phyloP scores from a whole-genome alignment of 163 green algal genomes.

The Botryococcus braunii region DNA sequence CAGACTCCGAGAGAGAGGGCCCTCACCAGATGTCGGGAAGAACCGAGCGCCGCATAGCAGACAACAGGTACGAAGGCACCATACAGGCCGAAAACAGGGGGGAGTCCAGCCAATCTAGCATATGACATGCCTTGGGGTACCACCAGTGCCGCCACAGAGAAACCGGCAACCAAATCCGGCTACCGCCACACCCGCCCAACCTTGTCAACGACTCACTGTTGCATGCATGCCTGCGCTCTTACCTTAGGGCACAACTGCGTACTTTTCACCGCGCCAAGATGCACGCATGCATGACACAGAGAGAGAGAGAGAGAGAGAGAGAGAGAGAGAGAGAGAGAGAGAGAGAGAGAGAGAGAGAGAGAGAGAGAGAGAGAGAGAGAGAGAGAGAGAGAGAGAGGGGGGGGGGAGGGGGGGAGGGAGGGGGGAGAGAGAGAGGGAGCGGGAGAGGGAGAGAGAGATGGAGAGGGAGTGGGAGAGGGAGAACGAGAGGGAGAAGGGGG shows the following conservation, averaged over 20 bases:
- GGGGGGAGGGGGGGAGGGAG: no score
- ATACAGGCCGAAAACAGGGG: constrained; percentile 43
- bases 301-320: neutral
- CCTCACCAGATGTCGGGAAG: constrained; percentile 52
- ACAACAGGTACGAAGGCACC: constrained; percentile 59
- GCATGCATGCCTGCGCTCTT: no score
- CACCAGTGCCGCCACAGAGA: constrained; percentile 48
- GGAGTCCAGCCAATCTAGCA: constrained; percentile 47
- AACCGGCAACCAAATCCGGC: constrained; percentile 40
- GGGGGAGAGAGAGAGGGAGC: no score
- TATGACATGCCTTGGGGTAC: constrained; percentile 60
- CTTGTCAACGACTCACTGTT: neutral
- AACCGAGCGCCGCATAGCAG: constrained; percentile 63
- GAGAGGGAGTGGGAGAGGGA: no score
- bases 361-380: no score
- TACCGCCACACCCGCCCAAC: constrained; percentile 2
- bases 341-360: no score
- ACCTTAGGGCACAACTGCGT: no score
- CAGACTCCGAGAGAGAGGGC: neutral
- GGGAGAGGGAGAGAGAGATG: no score
- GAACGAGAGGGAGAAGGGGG: no score
- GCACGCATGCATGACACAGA: neutral
- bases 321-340: no score
- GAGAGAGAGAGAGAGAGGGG: no score
- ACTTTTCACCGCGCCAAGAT: neutral